These are phyloP conservation scores for Eleusine indica DNA, from an alignment of 176 grass and related monocot genomes.

Conservation along the genomic window DNA sequence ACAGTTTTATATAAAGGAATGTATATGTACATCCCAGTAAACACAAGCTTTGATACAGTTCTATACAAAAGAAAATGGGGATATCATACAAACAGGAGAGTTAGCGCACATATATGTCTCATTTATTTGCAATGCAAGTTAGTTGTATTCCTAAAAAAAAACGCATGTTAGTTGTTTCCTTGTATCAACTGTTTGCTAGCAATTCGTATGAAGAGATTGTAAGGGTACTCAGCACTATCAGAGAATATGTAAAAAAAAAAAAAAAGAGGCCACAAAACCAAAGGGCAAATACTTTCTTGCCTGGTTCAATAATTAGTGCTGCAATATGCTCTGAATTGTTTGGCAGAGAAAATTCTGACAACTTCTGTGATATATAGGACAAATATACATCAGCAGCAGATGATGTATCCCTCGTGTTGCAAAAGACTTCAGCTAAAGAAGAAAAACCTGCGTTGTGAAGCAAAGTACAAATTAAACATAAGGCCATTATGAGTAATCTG, in stretches of 20 bases:
- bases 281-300: slow-evolving; percentile 47
- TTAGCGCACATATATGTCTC: neutral
- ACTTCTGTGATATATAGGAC: slow-evolving; percentile 64
- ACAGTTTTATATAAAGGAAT: neutral
- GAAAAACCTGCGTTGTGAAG: slow-evolving; percentile 65
- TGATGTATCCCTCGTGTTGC: slow-evolving; percentile 60
- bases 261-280: neutral
- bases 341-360: slow-evolving; percentile 54
- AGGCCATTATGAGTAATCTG: slow-evolving; percentile 23
- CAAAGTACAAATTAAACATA: slow-evolving; percentile 34
- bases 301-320: slow-evolving; percentile 90
- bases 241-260: neutral
- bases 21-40: slow-evolving; percentile 10
- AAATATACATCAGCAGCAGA: slow-evolving; percentile 54
- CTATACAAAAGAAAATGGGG: neutral
- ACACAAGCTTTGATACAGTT: neutral
- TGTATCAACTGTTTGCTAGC: neutral
- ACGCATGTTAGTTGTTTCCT: neutral
- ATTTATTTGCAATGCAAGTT: neutral
- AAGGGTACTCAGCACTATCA: neutral
- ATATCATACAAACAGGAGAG: neutral
- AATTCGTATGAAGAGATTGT: neutral
- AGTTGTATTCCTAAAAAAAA: neutral
- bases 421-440: slow-evolving; percentile 68
- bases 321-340: slow-evolving; percentile 53